Conservation (phyloP, 768 basidiomycete species). For the Coprinopsis strossmayeri region DNA sequence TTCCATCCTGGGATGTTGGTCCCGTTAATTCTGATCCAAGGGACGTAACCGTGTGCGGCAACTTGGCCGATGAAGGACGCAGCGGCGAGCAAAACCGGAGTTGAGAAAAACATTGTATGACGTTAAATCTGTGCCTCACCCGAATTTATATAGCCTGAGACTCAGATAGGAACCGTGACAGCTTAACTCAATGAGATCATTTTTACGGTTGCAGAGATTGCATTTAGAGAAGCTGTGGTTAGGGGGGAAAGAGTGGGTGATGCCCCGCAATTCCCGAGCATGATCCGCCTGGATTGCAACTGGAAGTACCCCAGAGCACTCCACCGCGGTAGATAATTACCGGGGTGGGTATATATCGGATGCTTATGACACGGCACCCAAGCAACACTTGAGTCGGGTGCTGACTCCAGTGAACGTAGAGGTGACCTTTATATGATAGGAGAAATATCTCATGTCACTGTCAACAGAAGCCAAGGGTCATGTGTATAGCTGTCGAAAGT, state of each 20-base stretch:
- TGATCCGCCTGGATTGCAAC: neutral
- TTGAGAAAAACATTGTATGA: conserved; percentile 8
- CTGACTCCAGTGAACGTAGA: too few relatives aligned
- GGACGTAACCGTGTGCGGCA: conserved; percentile 30
- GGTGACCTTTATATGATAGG: too few relatives aligned
- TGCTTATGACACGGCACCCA: neutral
- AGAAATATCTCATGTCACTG: too few relatives aligned
- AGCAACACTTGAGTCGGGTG: too few relatives aligned
- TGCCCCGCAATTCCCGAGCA: conserved; percentile 2
- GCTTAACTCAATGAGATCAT: too few relatives aligned
- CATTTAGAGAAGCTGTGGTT: too few relatives aligned
- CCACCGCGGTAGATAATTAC: neutral
- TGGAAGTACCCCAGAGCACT: too few relatives aligned
- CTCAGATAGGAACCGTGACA: too few relatives aligned
- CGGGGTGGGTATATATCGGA: neutral
- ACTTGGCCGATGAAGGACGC: conserved; percentile 17
- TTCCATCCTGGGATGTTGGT: conserved; percentile 30
- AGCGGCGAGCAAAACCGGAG: conserved; percentile 11
- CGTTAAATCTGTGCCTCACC: neutral
- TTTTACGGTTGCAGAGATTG: too few relatives aligned
- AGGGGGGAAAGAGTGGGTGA: neutral
- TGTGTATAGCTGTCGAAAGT: too few relatives aligned
- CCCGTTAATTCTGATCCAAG: conserved; percentile 25
- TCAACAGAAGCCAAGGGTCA: too few relatives aligned
- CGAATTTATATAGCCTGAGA: too few relatives aligned